Evolutionary conservation across 805 yeast species (phyloP).

Genomic region (Candida boleticola): DNA sequence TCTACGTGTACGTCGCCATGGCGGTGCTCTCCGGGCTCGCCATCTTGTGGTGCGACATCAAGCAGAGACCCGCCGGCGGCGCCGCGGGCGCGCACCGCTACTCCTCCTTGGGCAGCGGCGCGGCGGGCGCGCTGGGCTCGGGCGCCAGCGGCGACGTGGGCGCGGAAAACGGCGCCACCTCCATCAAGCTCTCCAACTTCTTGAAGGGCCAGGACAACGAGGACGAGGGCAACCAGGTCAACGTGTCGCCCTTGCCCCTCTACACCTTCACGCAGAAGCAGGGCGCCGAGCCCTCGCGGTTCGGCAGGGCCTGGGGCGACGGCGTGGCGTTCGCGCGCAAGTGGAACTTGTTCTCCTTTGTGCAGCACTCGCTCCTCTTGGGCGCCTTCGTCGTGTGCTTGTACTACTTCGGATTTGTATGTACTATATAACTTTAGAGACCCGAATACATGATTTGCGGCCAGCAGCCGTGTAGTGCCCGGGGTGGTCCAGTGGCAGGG

Average conservation of each 20-base stretch:
- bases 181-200: conserved; percentile 26
- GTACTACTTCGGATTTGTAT: conserved; percentile 20
- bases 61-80: conserved; percentile 23
- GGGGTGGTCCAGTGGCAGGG: too few relatives aligned
- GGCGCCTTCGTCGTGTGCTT: conserved; percentile 17
- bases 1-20: conserved; percentile 33
- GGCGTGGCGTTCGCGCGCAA: conserved; percentile 11
- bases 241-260: conserved; percentile 17
- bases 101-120: conserved; percentile 16
- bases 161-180: background rate
- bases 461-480: too few relatives aligned
- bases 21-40: conserved; percentile 31
- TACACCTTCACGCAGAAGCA: conserved; percentile 21
- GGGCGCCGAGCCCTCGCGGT: background rate
- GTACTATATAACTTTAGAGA: conserved; percentile 16
- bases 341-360: conserved; percentile 18
- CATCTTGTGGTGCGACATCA: conserved; percentile 28
- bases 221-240: conserved; percentile 3
- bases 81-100: conserved; percentile 26
- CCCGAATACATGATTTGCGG: too few relatives aligned
- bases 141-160: background rate
- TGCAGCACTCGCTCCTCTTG: conserved; percentile 19
- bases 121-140: conserved; percentile 7
- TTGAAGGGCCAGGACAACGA: conserved; percentile 28
- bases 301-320: background rate